These are phyloP conservation scores for Arabidopsis suecica DNA, from an alignment of 345 rosid species.

Conservation along the genomic window DNA sequence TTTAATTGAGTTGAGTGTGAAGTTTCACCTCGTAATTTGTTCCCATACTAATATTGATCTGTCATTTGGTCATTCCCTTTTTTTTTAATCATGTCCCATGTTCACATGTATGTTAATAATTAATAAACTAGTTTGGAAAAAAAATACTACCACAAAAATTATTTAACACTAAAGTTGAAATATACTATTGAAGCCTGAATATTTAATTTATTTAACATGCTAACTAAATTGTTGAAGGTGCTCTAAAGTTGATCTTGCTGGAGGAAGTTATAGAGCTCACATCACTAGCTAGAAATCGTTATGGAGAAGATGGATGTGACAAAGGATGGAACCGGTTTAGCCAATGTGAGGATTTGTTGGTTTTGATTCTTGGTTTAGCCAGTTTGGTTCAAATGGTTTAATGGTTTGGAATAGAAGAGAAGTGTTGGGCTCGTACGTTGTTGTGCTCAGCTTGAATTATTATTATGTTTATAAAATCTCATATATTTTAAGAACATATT, in stretches of 20 bases:
- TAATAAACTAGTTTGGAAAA: background rate
- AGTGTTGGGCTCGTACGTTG: background rate
- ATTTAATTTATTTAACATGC: background rate
- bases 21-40: slow-evolving; percentile 46
- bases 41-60: slow-evolving; percentile 16
- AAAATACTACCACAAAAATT: background rate
- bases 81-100: background rate
- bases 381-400: background rate
- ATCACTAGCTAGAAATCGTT: background rate
- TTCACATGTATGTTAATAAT: slow-evolving; percentile 4
- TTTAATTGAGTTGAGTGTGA: slow-evolving; percentile 36
- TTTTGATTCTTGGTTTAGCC: background rate
- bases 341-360: background rate
- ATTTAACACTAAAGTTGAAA: background rate
- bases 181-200: background rate
- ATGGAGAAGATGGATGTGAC: background rate
- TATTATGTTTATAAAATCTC: background rate
- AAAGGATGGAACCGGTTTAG: background rate
- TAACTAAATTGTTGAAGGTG: background rate
- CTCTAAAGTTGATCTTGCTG: background rate
- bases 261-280: background rate
- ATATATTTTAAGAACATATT: background rate
- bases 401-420: background rate
- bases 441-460: background rate
- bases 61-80: slow-evolving; percentile 3